Evolutionary conservation across 495 filamentous ascomycete genomes (phyloP), one percentile per base, ranked within the genome.

Genomic region (Daldinia caldariorum): DNA sequence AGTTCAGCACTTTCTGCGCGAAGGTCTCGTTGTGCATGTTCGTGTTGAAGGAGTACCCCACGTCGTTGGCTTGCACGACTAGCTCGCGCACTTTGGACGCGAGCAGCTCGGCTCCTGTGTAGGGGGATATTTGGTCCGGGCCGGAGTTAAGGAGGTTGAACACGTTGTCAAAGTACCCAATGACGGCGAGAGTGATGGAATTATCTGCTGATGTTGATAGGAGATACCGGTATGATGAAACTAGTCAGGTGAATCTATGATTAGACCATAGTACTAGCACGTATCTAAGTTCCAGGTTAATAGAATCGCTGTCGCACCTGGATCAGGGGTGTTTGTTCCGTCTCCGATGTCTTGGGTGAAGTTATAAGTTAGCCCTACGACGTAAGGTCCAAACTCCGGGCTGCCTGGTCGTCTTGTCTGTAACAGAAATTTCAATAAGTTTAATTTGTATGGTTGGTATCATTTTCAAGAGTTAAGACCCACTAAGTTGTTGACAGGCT

Each of bases 351-450:
- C 78, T 58, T 85, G 78, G 0, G 76, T 73, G 18, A 85, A 81
- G 16, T 77, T 78, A 45, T 84, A 77, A 3, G 81, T 79, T 18
- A 86, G 74, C 22, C 80, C 83, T 5, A 79, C 80, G 12, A 86
- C 43, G 32, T 74, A 78, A 8, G 72, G 74, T 1, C 64, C 72
- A 32, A 50, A 74, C n/a, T 67, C 58, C 0, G 72, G 61, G 35
- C 66, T 43, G 0, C 73, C 63, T 3, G 76, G 74, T 57, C 67
- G 69, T 50, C 65, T 55, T 4, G 72, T 77, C 74, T 76, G 55
- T 8, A 10, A 14, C 35, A 43, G 9, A 56, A 14, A 26, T 26
- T 41, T 14, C 14, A 20, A 50, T 65, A 16, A 70, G 37, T 39
- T 55, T 38, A 32, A 61, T 3, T 1, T 26, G 26, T 38, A 3